Evolutionary conservation across 2,329 filamentous ascomycete species (phyloP), one percentile per base, ranked within the genome.

Genomic region (Penicillium italicum): DNA sequence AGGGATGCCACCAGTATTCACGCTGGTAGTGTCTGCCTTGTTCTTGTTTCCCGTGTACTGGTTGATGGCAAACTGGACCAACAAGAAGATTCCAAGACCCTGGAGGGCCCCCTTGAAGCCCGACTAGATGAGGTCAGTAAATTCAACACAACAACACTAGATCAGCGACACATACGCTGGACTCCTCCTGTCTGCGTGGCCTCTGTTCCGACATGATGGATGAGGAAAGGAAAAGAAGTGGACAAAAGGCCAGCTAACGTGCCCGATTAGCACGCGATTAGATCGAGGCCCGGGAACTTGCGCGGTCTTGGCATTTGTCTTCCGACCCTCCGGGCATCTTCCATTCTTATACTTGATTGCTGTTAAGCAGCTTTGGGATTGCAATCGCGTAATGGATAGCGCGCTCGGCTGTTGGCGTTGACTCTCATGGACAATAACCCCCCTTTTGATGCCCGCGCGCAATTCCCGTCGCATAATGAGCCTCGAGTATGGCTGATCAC

Each of bases 401-500:
- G 55, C 61, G 51, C 53, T 52, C 57, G 55, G 64, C 58, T 57
- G 53, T 56, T 57, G 61, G 59, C 61, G 56, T 53, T 58, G 64
- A 62, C 22, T 33, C 40, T 55, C 53, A 76, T 75, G 63, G 72
- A 76, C 56, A 72, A 50, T 50, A 26, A 70, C 58, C 62, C 62
- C 38, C 64, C 69, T 48, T 67, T 66, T 62, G 69, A 71, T 57
- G 64, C 68, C 57, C 70, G 68, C 56, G 62, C 66, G 44, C 82
- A 82, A 57, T 86, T 85, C 63, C 84, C 84, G 40, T 76, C 79
- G 30, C 83, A 85, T 72, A 80, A 81, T 69, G 80, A 80, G 47
- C 91, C 92, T 48, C 87, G 93, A 68, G 90, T 93, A 67, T 97
- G 94, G 94, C 86, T 99, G 69, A 79, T 99, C 62, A 96, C 92